A percentile compares a stretch with the other conserved stretches of the same genome.
Conservation (phyloP, 495 filamentous ascomycete species). For the Talaromyces proteolyticus region DNA sequence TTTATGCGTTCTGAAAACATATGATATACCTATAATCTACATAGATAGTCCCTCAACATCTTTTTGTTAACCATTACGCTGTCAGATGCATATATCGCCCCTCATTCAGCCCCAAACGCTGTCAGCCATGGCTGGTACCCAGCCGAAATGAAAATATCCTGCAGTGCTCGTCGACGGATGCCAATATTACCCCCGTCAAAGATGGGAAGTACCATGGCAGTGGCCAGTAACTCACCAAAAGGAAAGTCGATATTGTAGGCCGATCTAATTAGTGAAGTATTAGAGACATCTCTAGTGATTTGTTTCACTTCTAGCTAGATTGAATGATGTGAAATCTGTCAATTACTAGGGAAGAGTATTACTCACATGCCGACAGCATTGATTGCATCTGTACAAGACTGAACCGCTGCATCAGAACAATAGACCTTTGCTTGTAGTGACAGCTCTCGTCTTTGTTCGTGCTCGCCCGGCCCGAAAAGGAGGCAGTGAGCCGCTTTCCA, state of each 20-base stretch:
- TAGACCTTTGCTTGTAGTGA: constrained; percentile 47
- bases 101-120: constrained; percentile 12
- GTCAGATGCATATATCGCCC: too few species aligned
- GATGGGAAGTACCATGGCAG: constrained; percentile 44
- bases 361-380: constrained; percentile 29
- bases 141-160: constrained; percentile 38
- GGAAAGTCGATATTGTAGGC: constrained; percentile 33
- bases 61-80: too few species aligned
- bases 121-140: constrained; percentile 38
- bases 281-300: background rate
- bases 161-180: constrained; percentile 42
- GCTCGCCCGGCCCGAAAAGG: constrained; percentile 30
- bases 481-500: constrained; percentile 45
- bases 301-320: background rate
- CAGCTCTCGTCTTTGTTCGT: constrained; percentile 35
- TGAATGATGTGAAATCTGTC: background rate
- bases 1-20: too few species aligned
- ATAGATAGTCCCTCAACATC: too few species aligned
- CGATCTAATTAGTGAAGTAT: constrained; percentile 16
- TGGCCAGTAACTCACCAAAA: constrained; percentile 42
- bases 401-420: constrained; percentile 41
- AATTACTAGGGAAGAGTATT: background rate
- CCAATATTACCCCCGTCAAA: constrained; percentile 55
- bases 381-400: constrained; percentile 41
- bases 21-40: too few species aligned